Percentiles rank a stretch among this genome's conserved stretches.
Evolutionary conservation across 129 eudicot genomes (phyloP).

Genomic region (Logfia minima): DNA sequence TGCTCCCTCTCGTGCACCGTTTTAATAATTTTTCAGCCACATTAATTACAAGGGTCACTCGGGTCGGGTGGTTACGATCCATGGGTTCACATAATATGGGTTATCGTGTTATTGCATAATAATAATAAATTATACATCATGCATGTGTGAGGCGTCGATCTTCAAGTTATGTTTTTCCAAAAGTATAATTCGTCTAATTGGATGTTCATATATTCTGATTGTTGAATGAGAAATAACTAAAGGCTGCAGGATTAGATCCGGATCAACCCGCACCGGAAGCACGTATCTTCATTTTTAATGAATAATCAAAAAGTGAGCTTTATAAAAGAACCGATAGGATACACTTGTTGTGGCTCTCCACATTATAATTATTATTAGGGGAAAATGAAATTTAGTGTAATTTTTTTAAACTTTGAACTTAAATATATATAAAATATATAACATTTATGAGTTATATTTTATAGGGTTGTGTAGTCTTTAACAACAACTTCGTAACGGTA

Average conservation of each 20-base stretch:
- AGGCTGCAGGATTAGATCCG: background rate
- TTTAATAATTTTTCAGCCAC: conserved; percentile 24
- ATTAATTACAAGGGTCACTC: background rate
- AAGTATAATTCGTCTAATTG: background rate
- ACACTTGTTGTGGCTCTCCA: conserved; percentile 40
- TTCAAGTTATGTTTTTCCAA: no score
- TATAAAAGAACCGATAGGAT: conserved; percentile 33
- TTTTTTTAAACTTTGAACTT: no score
- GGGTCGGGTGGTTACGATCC: conserved; percentile 19
- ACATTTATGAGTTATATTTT: no score
- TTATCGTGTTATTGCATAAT: background rate
- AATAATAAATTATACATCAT: no score
- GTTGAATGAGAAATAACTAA: conserved; percentile 10
- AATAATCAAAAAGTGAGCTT: conserved; percentile 33
- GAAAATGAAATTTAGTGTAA: no score
- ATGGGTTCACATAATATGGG: background rate
- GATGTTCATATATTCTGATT: background rate
- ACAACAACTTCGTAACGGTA: no score
- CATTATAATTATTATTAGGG: no score
- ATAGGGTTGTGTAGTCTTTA: no score
- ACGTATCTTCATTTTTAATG: conserved; percentile 17
- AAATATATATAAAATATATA: no score
- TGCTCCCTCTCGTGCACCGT: conserved; percentile 22
- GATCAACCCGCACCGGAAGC: conserved; percentile 21
- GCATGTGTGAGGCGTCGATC: background rate